A percentile compares a stretch with the other conserved stretches of the same genome.
phyloP scores from a whole-genome alignment of 805 yeast genomes.

The Lipomyces chichibuensis region DNA sequence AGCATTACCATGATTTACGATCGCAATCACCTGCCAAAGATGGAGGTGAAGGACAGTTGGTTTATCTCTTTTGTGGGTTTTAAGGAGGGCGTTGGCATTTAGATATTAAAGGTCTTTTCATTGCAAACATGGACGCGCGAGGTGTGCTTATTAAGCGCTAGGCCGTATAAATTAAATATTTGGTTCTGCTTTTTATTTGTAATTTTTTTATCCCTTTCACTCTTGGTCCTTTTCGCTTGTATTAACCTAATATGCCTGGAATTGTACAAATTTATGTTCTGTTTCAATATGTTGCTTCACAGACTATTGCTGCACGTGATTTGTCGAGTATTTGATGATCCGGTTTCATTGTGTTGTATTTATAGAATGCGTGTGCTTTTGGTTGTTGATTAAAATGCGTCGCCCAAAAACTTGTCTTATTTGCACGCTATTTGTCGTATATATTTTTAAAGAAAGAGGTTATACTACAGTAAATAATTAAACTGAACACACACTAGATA shows the following conservation, averaged over 20 bases:
- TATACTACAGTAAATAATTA: too few species aligned
- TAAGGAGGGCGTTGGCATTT: neutral
- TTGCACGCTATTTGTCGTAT: neutral
- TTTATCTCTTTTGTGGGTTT: neutral
- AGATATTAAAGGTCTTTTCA: neutral
- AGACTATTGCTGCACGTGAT: neutral
- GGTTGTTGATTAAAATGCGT: neutral
- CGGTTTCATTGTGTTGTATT: neutral
- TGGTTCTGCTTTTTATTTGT: neutral
- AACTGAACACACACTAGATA: neutral
- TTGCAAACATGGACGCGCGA: neutral
- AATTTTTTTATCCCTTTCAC: neutral
- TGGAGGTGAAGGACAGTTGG: neutral
- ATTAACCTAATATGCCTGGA: neutral
- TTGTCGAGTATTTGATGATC: neutral
- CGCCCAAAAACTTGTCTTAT: neutral
- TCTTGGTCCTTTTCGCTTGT: neutral
- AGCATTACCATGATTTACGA: neutral
- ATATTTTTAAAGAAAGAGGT: too few species aligned
- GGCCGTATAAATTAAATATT: neutral
- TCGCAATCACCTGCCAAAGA: neutral
- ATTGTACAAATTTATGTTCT: neutral
- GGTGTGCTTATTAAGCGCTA: neutral
- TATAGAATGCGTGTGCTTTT: neutral
- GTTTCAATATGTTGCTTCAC: neutral